Conservation (phyloP, 352 stramenopile species). For the Globisporangium rhizosaccharum region DNA sequence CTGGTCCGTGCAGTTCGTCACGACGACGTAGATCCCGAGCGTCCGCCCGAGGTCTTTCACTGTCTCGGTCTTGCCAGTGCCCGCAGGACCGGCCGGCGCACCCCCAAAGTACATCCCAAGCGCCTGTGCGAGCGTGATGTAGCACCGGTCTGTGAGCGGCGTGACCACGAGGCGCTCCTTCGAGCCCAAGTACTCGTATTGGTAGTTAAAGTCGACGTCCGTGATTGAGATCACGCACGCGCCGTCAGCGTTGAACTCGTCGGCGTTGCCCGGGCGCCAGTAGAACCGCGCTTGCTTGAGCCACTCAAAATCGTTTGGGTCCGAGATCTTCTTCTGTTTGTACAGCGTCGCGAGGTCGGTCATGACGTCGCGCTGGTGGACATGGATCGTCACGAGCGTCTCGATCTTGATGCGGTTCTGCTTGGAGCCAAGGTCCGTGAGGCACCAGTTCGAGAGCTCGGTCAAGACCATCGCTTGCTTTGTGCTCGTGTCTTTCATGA, state of each 20-base stretch:
- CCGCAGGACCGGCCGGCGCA: slow-evolving; percentile 91
- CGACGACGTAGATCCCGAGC: slow-evolving; percentile 95
- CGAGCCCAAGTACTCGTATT: slow-evolving; percentile 97
- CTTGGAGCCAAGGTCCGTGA: slow-evolving; percentile 94
- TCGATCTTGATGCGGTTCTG: slow-evolving; percentile 98
- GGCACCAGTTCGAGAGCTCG: slow-evolving; percentile 95
- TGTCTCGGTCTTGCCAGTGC: slow-evolving; percentile 97
- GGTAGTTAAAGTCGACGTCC: slow-evolving; percentile 98
- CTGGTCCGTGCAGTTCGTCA: slow-evolving; percentile 97
- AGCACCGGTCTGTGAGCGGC: slow-evolving; percentile 95
- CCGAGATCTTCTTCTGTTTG: slow-evolving; percentile 95
- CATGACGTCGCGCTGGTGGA: slow-evolving; percentile 97
- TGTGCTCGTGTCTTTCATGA: slow-evolving; percentile 96
- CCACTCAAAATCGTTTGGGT: slow-evolving; percentile 99
- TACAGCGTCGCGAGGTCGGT: slow-evolving; percentile 91
- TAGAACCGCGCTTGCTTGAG: slow-evolving; percentile 99
- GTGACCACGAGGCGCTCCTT: slow-evolving; percentile 98
- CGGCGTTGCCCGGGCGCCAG: slow-evolving; percentile 90
- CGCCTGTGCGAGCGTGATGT: slow-evolving; percentile 97
- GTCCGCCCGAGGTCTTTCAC: slow-evolving; percentile 96
- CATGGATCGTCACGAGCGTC: slow-evolving; percentile 97
- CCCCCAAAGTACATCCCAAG: slow-evolving; percentile 98
- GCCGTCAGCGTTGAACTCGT: slow-evolving; percentile 94
- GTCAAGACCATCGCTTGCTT: slow-evolving; percentile 92
- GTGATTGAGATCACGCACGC: slow-evolving; percentile 97